Conservation (phyloP, 306 rosid species). For the Pueraria montana region DNA sequence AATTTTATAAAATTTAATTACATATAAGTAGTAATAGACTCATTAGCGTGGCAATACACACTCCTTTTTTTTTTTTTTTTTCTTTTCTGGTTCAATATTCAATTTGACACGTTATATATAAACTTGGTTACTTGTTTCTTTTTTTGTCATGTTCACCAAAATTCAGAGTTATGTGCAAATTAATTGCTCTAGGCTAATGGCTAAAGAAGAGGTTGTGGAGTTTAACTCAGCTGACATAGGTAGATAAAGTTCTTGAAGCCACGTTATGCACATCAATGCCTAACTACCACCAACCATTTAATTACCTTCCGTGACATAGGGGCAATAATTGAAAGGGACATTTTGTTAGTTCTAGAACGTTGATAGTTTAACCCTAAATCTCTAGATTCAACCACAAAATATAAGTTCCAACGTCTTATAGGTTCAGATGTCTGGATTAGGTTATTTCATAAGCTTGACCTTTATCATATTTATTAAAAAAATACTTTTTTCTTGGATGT, state of each 20-base stretch:
- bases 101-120: not conserved
- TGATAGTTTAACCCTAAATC: conserved; percentile 32
- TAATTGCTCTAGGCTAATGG: not conserved
- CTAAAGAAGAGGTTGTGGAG: conserved; percentile 26
- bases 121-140: not conserved
- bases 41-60: not conserved
- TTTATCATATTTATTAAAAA: conserved; percentile 11
- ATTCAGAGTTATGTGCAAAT: not conserved
- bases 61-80: not conserved
- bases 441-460: not conserved
- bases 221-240: conserved; percentile 24
- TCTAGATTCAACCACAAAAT: conserved; percentile 34
- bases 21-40: not conserved
- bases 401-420: not conserved
- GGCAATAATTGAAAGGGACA: conserved; percentile 54
- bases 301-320: conserved; percentile 32
- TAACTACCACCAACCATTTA: conserved; percentile 46
- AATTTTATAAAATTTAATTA: not conserved
- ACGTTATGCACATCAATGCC: conserved; percentile 36
- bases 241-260: conserved; percentile 44
- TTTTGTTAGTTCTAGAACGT: conserved; percentile 13
- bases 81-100: not conserved
- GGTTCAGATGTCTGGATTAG: conserved; percentile 14
- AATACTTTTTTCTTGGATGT: not conserved
- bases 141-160: not conserved